Percentiles rank a stretch among this genome's conserved stretches.
Evolutionary conservation across 208 protist genomes (phyloP).

Genomic region (Acanthamoeba culbertsoni): DNA sequence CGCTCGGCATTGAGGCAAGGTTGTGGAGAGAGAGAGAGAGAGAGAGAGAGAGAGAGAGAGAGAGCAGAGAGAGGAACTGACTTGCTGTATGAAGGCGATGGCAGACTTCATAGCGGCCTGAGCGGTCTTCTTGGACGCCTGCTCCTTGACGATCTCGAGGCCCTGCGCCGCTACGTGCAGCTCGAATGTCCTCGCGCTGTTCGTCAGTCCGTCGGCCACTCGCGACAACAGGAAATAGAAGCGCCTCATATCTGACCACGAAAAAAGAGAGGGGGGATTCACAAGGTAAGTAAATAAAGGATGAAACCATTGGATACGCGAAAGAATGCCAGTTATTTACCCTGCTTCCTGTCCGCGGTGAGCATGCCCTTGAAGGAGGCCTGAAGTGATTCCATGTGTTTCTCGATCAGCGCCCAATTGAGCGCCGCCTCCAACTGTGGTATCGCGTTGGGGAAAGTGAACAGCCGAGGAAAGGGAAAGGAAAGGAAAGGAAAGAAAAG

Average conservation of each 20-base stretch:
- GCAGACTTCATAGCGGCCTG: slow-evolving; percentile 15
- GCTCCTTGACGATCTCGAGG: slow-evolving; percentile 2
- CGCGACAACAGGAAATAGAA: slow-evolving; percentile 40
- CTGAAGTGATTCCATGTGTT: slow-evolving; percentile 34
- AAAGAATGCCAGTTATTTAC: neutral
- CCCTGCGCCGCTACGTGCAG: neutral
- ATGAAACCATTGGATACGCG: too few relatives aligned
- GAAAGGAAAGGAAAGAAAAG: too few relatives aligned
- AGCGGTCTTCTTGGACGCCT: neutral
- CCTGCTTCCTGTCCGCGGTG: neutral
- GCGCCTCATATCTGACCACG: neutral
- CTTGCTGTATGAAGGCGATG: neutral
- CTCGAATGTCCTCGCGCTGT: slow-evolving; percentile 26
- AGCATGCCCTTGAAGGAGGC: slow-evolving; percentile 31
- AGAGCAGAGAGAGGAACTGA: neutral
- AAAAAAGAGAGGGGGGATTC: neutral
- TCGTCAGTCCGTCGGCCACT: neutral
- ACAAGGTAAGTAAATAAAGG: neutral
- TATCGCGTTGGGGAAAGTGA: too few relatives aligned
- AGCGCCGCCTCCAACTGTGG: neutral
- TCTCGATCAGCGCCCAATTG: slow-evolving; percentile 18
- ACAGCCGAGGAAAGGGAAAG: too few relatives aligned
- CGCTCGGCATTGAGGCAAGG: too few relatives aligned
- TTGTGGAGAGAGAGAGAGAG: too few relatives aligned
- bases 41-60: too few relatives aligned